Evolutionary conservation across 805 yeast species (phyloP).

Genomic region (Candida andamanensis): DNA sequence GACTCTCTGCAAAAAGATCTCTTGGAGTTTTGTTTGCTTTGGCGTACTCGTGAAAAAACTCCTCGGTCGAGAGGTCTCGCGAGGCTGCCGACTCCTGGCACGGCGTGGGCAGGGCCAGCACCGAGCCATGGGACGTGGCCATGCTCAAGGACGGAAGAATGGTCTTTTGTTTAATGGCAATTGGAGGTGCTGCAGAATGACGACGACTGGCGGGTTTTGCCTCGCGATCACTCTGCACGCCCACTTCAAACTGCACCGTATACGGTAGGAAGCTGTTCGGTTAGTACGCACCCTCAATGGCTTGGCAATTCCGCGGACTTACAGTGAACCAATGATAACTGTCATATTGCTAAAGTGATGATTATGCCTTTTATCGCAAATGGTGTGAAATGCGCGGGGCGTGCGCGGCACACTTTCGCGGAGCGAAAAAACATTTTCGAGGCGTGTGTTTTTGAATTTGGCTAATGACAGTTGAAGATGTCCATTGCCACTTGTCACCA

Average conservation of each 20-base stretch:
- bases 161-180: constrained; percentile 16
- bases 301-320: too few species aligned
- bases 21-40: not conserved
- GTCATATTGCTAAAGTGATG: constrained; percentile 57
- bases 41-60: constrained; percentile 12
- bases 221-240: constrained; percentile 10
- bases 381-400: too few species aligned
- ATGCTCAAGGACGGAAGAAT: constrained; percentile 34
- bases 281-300: constrained; percentile 13
- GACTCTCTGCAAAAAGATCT: constrained; percentile 17
- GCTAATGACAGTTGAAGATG: too few species aligned
- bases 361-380: too few species aligned
- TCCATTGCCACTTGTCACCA: too few species aligned
- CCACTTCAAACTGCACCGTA: constrained; percentile 63
- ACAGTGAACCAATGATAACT: constrained; percentile 64
- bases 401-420: too few species aligned
- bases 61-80: constrained; percentile 1
- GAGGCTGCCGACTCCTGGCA: too few species aligned
- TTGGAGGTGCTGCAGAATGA: constrained; percentile 7
- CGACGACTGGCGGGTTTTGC: not conserved
- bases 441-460: too few species aligned
- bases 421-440: too few species aligned
- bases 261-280: constrained; percentile 57
- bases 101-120: too few species aligned
- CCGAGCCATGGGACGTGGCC: too few species aligned